phyloP scores from a whole-genome alignment of 345 rosid species.

The Hibiscus mutabilis region DNA sequence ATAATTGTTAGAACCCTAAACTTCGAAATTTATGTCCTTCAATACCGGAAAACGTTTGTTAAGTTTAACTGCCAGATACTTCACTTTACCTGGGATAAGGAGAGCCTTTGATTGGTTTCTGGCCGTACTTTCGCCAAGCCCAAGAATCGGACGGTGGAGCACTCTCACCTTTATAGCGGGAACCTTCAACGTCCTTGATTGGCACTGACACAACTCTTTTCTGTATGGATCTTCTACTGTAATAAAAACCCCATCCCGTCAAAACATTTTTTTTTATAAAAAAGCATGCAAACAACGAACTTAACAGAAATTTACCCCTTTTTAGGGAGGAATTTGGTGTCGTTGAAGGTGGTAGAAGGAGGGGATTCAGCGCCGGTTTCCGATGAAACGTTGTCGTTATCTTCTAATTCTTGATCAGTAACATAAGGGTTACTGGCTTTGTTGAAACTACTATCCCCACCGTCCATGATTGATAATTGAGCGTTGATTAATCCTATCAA shows the following conservation, averaged over 20 bases:
- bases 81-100: constrained; percentile 78
- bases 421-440: constrained; percentile 26
- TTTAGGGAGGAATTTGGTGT: constrained; percentile 47
- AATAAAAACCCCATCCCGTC: neutral
- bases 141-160: constrained; percentile 91
- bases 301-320: constrained; percentile 38
- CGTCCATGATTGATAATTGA: constrained; percentile 21
- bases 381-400: constrained; percentile 33
- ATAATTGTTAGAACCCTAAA: neutral
- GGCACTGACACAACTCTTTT: constrained; percentile 82
- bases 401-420: constrained; percentile 27
- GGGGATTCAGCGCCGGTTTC: constrained; percentile 63
- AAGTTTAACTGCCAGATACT: neutral
- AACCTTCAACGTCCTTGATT: constrained; percentile 72
- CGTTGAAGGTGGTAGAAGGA: constrained; percentile 32
- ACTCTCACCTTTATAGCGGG: constrained; percentile 66
- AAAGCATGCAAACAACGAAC: neutral
- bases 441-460: constrained; percentile 5
- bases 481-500: neutral
- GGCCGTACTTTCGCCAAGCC: constrained; percentile 99
- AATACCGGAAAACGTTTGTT: neutral
- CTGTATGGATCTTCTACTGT: constrained; percentile 56
- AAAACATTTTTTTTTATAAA: neutral
- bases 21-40: neutral
- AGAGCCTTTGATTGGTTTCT: constrained; percentile 99